Evolutionary conservation across 495 filamentous ascomycete species (phyloP).

Genomic region (Margaritispora aquatica): DNA sequence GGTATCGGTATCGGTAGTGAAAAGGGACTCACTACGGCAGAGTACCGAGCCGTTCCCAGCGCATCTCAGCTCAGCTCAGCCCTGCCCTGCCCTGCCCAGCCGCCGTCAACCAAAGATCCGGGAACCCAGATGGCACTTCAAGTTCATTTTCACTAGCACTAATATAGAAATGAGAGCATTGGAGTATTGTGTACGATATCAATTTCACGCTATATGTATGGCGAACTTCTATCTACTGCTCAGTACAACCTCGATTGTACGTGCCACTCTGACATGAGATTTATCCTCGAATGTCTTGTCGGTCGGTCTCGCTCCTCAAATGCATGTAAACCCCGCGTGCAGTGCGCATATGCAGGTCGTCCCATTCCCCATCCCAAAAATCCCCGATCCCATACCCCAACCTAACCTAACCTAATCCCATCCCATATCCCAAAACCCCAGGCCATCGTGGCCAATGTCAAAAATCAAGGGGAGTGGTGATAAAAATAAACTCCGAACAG

Average conservation of each 20-base stretch:
- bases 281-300: background rate
- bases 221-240: background rate
- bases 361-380: background rate
- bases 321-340: background rate
- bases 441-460: background rate
- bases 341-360: background rate
- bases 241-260: background rate
- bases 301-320: too few species aligned
- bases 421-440: too few species aligned
- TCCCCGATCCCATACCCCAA: background rate
- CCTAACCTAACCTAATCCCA: background rate
- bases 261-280: background rate
- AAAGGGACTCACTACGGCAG: background rate
- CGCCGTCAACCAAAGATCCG: background rate
- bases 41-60: background rate
- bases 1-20: too few species aligned
- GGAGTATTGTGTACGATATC: background rate
- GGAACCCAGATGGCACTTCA: background rate
- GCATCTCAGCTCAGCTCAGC: background rate
- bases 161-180: background rate
- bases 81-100: too few species aligned
- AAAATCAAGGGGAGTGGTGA: background rate
- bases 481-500: background rate
- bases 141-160: background rate
- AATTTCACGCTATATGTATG: background rate